Conservation (phyloP, 176 grass and related monocot genomes). For the Cymbopogon citratus region DNA sequence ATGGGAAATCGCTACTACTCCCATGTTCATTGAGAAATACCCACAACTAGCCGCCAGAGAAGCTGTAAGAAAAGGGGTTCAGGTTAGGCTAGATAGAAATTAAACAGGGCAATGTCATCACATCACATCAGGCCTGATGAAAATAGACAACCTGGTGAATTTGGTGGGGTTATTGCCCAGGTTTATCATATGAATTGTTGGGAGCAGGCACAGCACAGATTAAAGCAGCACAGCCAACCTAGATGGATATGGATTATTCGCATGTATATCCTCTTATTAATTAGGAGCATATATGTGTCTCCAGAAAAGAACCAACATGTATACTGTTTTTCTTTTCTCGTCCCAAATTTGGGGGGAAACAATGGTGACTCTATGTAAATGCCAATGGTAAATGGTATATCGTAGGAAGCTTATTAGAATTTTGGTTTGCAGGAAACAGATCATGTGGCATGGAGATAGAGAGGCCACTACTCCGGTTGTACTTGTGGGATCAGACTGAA, state of each 20-base stretch:
- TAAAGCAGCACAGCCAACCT: background rate
- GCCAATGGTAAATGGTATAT: background rate
- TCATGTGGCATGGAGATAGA: background rate
- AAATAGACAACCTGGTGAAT: background rate
- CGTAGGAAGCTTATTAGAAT: background rate
- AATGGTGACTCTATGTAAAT: background rate
- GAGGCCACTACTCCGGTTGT: background rate
- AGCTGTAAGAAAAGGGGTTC: background rate
- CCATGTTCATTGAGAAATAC: conserved; percentile 42
- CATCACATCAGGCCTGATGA: background rate
- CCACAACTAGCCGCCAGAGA: conserved; percentile 4
- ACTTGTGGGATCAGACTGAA: background rate
- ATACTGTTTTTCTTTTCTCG: background rate
- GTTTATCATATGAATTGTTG: background rate
- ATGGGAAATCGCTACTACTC: conserved; percentile 52
- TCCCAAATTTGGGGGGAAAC: background rate
- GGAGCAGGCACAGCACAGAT: background rate
- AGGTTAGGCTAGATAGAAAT: conserved; percentile 36
- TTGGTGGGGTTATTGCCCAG: background rate
- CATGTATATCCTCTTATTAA: background rate
- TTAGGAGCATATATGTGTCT: background rate
- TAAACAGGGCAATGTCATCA: background rate
- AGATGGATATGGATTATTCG: background rate
- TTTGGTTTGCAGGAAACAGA: background rate
- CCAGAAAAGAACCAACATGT: background rate